Conservation (phyloP, 495 filamentous ascomycete genomes). For the Lentithecium fluviatile region DNA sequence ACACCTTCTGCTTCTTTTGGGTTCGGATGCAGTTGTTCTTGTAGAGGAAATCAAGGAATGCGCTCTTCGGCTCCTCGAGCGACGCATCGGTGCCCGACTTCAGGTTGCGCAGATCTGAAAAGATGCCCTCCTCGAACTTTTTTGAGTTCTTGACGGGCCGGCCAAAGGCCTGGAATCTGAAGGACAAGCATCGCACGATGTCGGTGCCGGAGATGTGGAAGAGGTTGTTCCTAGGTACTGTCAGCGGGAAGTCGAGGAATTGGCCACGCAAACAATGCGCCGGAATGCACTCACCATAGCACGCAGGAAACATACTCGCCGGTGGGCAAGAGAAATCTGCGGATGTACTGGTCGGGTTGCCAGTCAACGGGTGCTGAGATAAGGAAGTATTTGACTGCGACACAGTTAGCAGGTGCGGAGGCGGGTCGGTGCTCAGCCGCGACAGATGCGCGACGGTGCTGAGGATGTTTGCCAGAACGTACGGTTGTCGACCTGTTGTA, state of each 20-base stretch:
- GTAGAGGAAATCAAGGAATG: conserved; percentile 97
- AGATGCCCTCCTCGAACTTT: conserved; percentile 99
- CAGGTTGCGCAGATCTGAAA: conserved; percentile 95
- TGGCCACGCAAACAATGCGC: conserved; percentile 17
- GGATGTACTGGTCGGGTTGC: conserved; percentile 93
- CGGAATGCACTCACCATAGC: conserved; percentile 65
- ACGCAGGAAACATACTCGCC: conserved; percentile 99
- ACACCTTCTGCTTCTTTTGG: conserved; percentile 99
- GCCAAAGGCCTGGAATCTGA: conserved; percentile 97
- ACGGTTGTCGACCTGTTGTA: conserved; percentile 98
- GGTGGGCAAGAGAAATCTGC: conserved; percentile 90
- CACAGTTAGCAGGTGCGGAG: conserved; percentile 33
- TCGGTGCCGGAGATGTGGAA: conserved; percentile 99
- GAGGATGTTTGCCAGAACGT: conserved; percentile 47
- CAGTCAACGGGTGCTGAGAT: conserved; percentile 98
- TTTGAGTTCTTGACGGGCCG: conserved; percentile 99
- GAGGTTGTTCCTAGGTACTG: conserved; percentile 78
- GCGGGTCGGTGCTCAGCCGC: conserved; percentile 14
- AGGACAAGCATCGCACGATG: conserved; percentile 96
- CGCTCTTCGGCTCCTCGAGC: conserved; percentile 96
- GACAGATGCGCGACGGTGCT: conserved; percentile 25
- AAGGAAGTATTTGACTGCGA: conserved; percentile 96
- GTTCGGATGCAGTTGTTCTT: conserved; percentile 99
- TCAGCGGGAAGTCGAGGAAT: conserved; percentile 32
- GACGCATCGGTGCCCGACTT: conserved; percentile 99